phyloP scores from a whole-genome alignment of 441 rosid genomes.

The Jatropha podagrica region DNA sequence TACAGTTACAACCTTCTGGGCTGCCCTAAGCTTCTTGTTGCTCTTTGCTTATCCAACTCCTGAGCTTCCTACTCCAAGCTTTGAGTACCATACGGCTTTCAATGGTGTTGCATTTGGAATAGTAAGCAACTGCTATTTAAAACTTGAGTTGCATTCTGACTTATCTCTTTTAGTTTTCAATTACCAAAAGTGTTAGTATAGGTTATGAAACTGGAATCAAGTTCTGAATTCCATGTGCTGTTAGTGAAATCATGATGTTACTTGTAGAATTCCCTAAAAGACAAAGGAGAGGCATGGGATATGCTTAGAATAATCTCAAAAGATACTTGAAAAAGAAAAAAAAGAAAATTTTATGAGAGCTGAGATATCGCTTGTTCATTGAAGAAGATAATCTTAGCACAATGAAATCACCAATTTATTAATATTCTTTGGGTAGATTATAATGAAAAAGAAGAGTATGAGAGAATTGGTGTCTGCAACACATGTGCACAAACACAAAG shows the following conservation, averaged over 20 bases:
- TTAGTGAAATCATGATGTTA: background rate
- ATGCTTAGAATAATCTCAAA: background rate
- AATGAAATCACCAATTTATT: background rate
- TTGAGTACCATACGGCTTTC: slow-evolving; percentile 89
- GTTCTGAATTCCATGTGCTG: background rate
- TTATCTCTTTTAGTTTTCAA: slow-evolving; percentile 2
- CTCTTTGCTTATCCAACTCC: slow-evolving; percentile 98
- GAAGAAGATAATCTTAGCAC: background rate
- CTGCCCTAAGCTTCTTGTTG: slow-evolving; percentile 72
- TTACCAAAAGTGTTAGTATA: background rate
- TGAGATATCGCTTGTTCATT: background rate
- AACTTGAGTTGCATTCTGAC: background rate
- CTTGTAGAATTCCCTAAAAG: background rate
- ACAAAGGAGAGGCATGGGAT: background rate
- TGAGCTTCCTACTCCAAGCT: slow-evolving; percentile 91
- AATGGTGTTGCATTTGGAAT: slow-evolving; percentile 87
- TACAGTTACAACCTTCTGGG: slow-evolving; percentile 92
- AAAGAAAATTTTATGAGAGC: background rate
- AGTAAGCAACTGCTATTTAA: slow-evolving; percentile 48
- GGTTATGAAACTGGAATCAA: background rate
- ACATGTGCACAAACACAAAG: background rate
- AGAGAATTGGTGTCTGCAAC: background rate
- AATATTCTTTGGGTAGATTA: background rate
- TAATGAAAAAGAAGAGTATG: background rate
- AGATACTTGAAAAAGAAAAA: background rate